Percentiles rank a stretch among this genome's conserved stretches.
Evolutionary conservation across 768 basidiomycete species (phyloP).

Genomic region (Sutorius australiensis): DNA sequence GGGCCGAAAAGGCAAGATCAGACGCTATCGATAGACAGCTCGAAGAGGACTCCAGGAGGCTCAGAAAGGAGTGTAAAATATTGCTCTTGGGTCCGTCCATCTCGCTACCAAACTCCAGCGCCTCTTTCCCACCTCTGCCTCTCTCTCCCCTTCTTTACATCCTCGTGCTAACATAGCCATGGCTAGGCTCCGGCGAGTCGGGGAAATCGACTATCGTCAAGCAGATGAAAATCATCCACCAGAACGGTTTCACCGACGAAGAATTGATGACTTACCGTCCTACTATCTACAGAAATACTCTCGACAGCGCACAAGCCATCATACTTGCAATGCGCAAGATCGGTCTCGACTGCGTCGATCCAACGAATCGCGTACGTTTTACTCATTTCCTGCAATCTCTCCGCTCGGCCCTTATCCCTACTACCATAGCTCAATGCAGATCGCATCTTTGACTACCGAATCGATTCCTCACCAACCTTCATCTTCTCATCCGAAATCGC

Average conservation of each 20-base stretch:
- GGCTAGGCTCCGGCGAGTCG: constrained; percentile 87
- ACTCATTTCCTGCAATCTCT: fast-evolving
- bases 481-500: constrained; percentile 63
- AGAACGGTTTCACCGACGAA: constrained; percentile 77
- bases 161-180: not conserved
- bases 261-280: constrained; percentile 76
- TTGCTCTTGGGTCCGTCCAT: constrained; percentile 72
- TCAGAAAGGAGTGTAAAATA: constrained; percentile 90
- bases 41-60: constrained; percentile 80
- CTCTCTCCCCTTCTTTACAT: not conserved
- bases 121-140: constrained; percentile 5
- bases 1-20: constrained; percentile 56
- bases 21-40: constrained; percentile 79
- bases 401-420: constrained; percentile 5
- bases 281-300: constrained; percentile 80
- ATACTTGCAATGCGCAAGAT: constrained; percentile 85
- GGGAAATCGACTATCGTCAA: constrained; percentile 97
- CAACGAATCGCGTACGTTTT: constrained; percentile 50
- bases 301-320: constrained; percentile 86
- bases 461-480: constrained; percentile 39
- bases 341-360: constrained; percentile 69
- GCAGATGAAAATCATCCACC: constrained; percentile 99
- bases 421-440: constrained; percentile 45
- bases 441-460: constrained; percentile 56
- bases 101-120: constrained; percentile 2